Conservation (phyloP, 2,329 filamentous ascomycete genomes). For the Pestalotiopsis sp. region DNA sequence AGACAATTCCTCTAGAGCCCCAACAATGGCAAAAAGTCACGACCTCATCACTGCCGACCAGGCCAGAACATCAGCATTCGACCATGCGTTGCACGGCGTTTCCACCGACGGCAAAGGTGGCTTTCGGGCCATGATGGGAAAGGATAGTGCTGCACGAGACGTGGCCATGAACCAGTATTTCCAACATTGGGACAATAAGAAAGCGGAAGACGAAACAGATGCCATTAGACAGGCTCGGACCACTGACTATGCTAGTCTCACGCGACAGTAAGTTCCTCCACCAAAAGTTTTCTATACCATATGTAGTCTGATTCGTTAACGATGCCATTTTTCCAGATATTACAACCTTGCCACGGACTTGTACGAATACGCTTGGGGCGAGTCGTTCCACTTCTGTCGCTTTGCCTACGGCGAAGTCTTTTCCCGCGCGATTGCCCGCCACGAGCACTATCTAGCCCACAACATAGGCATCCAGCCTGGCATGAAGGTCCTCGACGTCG, state of each 20-base stretch:
- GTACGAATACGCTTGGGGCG: conserved; percentile 96
- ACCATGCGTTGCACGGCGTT: conserved; percentile 80
- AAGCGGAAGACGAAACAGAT: conserved; percentile 76
- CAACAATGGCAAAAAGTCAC: no score
- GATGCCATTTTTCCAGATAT: conserved; percentile 48
- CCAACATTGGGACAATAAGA: conserved; percentile 94
- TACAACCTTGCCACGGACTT: conserved; percentile 96
- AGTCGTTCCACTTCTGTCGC: conserved; percentile 97
- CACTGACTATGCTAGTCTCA: conserved; percentile 90
- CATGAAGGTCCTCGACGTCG: conserved; percentile 93
- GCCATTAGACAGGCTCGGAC: conserved; percentile 69
- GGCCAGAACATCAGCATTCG: conserved; percentile 61
- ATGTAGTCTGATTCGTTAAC: no score
- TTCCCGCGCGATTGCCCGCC: conserved; percentile 87
- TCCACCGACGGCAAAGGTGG: conserved; percentile 73
- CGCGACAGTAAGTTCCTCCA: conserved; percentile 63
- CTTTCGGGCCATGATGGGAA: conserved; percentile 82
- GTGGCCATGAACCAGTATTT: conserved; percentile 90
- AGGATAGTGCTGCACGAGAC: conserved; percentile 76
- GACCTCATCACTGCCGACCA: no score
- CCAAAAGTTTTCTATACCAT: no score
- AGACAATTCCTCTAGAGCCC: no score
- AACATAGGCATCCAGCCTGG: conserved; percentile 82
- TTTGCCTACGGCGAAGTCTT: conserved; percentile 88
- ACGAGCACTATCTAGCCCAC: conserved; percentile 96